A percentile compares a stretch with the other conserved stretches of the same genome.
Evolutionary conservation across 1,139 yeast genomes (phyloP).

Genomic region (Eremothecium sinecaudum): DNA sequence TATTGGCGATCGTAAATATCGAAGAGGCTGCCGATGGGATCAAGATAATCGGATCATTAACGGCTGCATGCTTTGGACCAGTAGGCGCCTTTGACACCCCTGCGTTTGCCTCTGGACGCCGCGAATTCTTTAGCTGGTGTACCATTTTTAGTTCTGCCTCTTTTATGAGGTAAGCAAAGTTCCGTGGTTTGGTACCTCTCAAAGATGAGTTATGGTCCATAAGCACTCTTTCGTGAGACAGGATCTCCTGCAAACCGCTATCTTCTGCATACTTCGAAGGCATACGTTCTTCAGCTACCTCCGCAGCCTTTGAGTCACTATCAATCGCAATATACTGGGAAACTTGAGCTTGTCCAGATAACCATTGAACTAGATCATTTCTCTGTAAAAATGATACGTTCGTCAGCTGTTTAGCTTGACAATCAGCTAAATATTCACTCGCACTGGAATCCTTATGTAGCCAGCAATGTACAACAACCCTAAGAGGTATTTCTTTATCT

Average conservation of each 20-base stretch:
- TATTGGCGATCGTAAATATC: conserved; percentile 66
- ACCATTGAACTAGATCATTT: conserved; percentile 75
- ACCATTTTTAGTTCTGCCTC: conserved; percentile 62
- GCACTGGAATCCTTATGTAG: conserved; percentile 61
- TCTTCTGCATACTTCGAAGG: conserved; percentile 30
- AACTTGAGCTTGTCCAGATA: conserved; percentile 54
- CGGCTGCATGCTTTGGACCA: conserved; percentile 72
- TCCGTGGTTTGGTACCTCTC: conserved; percentile 66
- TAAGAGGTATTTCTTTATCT: conserved; percentile 42
- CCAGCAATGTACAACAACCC: conserved; percentile 76
- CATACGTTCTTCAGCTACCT: conserved; percentile 26
- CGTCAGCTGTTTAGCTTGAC: conserved; percentile 53
- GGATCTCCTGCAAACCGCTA: conserved; percentile 47
- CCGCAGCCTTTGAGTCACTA: conserved; percentile 11
- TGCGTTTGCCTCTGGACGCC: conserved; percentile 18
- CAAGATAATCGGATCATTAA: conserved; percentile 88
- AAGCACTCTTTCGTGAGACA: conserved; percentile 54
- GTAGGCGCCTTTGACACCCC: conserved; percentile 19
- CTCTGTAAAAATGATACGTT: conserved; percentile 80
- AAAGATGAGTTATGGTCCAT: conserved; percentile 73
- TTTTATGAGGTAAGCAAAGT: conserved; percentile 62
- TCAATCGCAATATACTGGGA: conserved; percentile 39
- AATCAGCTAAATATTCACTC: conserved; percentile 71
- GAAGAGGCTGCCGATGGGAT: conserved; percentile 95
- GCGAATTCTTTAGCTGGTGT: conserved; percentile 39